Base-by-base conservation (phyloP, 2,329 filamentous ascomycete species). In the Beauveria pseudobassiana region DNA sequence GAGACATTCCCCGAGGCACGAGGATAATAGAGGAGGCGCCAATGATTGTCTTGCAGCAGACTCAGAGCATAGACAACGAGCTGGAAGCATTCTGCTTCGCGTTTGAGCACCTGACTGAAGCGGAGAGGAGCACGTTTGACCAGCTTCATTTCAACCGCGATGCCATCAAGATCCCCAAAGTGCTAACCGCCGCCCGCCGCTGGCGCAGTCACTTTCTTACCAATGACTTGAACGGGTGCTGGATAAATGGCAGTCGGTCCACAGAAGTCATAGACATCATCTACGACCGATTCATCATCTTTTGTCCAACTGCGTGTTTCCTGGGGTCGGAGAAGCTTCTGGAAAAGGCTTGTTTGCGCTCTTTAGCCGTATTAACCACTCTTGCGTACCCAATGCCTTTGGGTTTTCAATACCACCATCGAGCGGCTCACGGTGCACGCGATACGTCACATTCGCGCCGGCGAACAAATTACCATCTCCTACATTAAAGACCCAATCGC, bases 151-250 rank as follows among this genome's bases (percentile, higher is more conserved):
- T 9, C 24, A 30, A n/a, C 16, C 8, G 5, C 26, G 3, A 9
- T 2, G 7, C 3, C 30, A 3, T 2, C 24, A 14, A 2, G 18
- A 18, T 2, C 1, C 2, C 7, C 7, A 12, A 34, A 5, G 10
- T 50, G 20, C 18, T 12, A 14, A 9, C 1, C 3, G 30, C 28
- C 12, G 26, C 14, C 18, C 26, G 26, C 14, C 14, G 9, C 3
- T 50, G 48, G 48, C 30, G n/a, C 26, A 18, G 2, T 0, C 0
- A 8, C 16, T 1, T 20, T 8, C 16, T 18, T 4, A 10, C 18
- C 6, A 12, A 18, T 20, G 48, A 50, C 4, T 12, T 18, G 1
- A 26, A 50, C 9, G 26, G 48, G 26, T 34, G 18, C 34, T 1
- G 4, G 34, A 4, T 38, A 5, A 5, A 14, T 5, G 34, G 5